These are phyloP conservation scores for Luffa acutangula DNA, from an alignment of 306 rosid genomes.

Conservation along the genomic window DNA sequence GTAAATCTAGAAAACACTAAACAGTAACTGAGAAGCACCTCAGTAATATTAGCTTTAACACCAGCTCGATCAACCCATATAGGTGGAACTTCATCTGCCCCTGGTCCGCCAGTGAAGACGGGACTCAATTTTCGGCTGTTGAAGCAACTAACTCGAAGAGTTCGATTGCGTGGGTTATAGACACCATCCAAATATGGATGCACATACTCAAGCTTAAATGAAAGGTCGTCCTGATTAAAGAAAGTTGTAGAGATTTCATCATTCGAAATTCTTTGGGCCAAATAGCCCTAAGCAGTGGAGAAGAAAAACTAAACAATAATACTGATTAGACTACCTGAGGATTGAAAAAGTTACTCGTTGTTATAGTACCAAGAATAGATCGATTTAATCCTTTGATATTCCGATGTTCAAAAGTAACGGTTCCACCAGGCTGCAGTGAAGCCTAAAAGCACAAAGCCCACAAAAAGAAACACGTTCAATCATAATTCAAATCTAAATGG, in stretches of 20 bases:
- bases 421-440: constrained; percentile 96
- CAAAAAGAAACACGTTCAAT: background rate
- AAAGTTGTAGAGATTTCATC: constrained; percentile 12
- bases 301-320: background rate
- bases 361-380: constrained; percentile 68
- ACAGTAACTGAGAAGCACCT: constrained; percentile 29
- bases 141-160: constrained; percentile 85
- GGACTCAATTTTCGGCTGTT: constrained; percentile 94
- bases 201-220: constrained; percentile 86
- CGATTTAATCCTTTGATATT: constrained; percentile 77
- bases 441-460: constrained; percentile 45
- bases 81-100: constrained; percentile 92
- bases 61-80: constrained; percentile 96
- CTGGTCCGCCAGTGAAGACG: constrained; percentile 93
- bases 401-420: constrained; percentile 74
- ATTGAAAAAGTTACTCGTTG: constrained; percentile 70
- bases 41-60: constrained; percentile 74
- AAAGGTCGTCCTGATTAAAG: constrained; percentile 69
- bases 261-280: background rate
- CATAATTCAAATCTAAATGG: background rate
- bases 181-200: constrained; percentile 96
- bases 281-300: background rate
- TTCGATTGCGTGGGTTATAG: constrained; percentile 50
- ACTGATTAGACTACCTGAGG: constrained; percentile 50
- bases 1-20: constrained; percentile 1